phyloP scores from a whole-genome alignment of 352 stramenopile genomes.

The Pythium dissotocum region DNA sequence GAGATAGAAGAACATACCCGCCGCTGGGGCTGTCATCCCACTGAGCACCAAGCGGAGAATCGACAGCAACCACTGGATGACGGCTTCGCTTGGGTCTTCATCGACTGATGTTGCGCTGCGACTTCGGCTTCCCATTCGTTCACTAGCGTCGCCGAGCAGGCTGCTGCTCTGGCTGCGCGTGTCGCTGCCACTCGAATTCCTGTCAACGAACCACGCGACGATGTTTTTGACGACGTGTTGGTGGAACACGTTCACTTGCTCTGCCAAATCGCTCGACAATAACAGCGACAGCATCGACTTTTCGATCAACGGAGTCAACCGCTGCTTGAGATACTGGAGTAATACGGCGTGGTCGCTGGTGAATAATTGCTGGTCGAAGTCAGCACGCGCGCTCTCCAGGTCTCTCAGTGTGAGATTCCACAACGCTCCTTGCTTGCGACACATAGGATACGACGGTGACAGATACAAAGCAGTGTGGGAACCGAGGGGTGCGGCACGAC shows the following conservation, averaged over 20 bases:
- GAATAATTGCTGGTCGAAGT: constrained; percentile 80
- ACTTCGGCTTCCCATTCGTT: not conserved
- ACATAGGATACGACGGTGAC: constrained; percentile 78
- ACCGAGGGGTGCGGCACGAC: constrained; percentile 66
- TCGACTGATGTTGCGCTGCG: not conserved
- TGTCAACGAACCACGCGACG: constrained; percentile 60
- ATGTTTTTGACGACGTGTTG: constrained; percentile 79
- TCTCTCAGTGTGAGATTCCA: constrained; percentile 72
- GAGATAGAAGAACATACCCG: constrained; percentile 84
- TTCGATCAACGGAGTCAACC: constrained; percentile 71
- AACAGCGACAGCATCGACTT: constrained; percentile 75
- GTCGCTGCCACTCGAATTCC: not conserved
- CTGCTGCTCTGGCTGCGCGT: not conserved
- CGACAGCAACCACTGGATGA: constrained; percentile 52
- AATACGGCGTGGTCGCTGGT: constrained; percentile 4
- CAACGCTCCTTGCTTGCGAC: constrained; percentile 66
- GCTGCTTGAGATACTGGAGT: constrained; percentile 48
- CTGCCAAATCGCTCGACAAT: constrained; percentile 62
- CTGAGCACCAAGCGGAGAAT: constrained; percentile 79
- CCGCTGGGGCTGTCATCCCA: constrained; percentile 45
- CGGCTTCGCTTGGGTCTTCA: constrained; percentile 4
- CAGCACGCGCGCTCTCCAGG: constrained; percentile 54
- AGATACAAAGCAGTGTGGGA: constrained; percentile 78
- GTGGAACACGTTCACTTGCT: constrained; percentile 80
- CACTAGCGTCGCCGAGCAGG: not conserved